Evolutionary conservation across 805 yeast genomes (phyloP).

Genomic region (Hemisphaericaspora nanyangensis): DNA sequence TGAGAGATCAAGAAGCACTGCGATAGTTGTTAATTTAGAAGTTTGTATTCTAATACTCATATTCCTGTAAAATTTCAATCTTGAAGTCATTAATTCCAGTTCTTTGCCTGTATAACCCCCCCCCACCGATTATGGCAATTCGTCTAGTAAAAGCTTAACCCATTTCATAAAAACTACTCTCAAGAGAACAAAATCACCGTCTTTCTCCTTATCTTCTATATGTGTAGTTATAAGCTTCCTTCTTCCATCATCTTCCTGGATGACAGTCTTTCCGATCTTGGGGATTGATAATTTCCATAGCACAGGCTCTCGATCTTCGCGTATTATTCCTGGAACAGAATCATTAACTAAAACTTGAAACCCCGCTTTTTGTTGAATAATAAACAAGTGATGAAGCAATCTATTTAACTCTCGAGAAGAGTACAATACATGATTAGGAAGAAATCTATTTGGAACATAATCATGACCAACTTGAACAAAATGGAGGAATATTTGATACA

Average conservation of each 20-base stretch:
- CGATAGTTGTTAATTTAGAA: not conserved
- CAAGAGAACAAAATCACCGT: not conserved
- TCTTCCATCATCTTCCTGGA: no score
- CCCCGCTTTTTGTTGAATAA: not conserved
- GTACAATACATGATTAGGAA: not conserved
- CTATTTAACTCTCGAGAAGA: constrained; percentile 3
- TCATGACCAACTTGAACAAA: constrained; percentile 5
- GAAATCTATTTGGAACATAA: not conserved
- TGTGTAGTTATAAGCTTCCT: no score
- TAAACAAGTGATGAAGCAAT: constrained; percentile 4
- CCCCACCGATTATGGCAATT: not conserved
- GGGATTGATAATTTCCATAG: constrained; percentile 3
- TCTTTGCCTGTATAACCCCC: not conserved
- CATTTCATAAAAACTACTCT: constrained; percentile 6
- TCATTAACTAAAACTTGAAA: constrained; percentile 4
- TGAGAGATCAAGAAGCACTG: not conserved
- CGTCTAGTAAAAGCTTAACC: not conserved
- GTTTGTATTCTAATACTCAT: not conserved
- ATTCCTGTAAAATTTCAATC: not conserved
- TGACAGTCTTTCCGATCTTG: constrained; percentile 1
- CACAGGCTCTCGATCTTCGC: not conserved
- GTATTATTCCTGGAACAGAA: not conserved
- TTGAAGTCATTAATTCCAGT: no score
- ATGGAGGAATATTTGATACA: constrained; percentile 6
- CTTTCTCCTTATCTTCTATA: not conserved